Conservation (phyloP, 768 basidiomycete species). For the Phylloporus arenicola region DNA sequence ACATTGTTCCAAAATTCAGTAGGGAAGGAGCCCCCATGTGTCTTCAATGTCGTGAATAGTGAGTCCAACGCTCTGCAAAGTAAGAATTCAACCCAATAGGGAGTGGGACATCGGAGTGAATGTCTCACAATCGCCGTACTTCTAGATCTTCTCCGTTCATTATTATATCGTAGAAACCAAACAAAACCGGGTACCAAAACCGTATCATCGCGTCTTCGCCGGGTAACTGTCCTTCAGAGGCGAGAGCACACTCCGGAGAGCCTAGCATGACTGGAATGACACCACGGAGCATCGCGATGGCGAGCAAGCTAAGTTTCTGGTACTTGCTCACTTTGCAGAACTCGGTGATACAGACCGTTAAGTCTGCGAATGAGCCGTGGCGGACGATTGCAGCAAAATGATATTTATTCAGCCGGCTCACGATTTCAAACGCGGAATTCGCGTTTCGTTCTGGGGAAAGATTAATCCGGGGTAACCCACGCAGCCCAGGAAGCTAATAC, state of each 20-base stretch:
- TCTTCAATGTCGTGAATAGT: constrained; percentile 89
- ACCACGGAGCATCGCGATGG: constrained; percentile 93
- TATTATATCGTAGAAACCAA: constrained; percentile 99
- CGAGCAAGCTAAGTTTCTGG: constrained; percentile 94
- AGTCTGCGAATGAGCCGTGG: constrained; percentile 91
- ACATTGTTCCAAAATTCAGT: constrained; percentile 98
- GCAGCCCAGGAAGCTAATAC: constrained; percentile 35
- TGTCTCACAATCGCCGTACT: constrained; percentile 85
- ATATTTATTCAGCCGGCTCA: constrained; percentile 83
- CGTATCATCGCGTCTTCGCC: constrained; percentile 87
- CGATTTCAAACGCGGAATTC: constrained; percentile 92
- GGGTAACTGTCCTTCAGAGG: constrained; percentile 30
- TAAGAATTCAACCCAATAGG: constrained; percentile 6
- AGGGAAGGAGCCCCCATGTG: constrained; percentile 77
- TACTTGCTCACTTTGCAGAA: constrained; percentile 99
- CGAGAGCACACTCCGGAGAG: constrained; percentile 60
- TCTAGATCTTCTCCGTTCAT: constrained; percentile 99
- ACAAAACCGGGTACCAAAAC: constrained; percentile 95
- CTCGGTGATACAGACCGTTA: constrained; percentile 96
- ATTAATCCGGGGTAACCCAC: not conserved
- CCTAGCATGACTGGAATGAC: constrained; percentile 89
- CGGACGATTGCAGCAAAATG: constrained; percentile 89
- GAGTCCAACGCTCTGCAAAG: constrained; percentile 85
- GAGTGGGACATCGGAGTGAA: not conserved
- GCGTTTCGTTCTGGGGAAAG: constrained; percentile 70